phyloP scores from a whole-genome alignment of 768 basidiomycete genomes.

The Rhodotorula babjevae region DNA sequence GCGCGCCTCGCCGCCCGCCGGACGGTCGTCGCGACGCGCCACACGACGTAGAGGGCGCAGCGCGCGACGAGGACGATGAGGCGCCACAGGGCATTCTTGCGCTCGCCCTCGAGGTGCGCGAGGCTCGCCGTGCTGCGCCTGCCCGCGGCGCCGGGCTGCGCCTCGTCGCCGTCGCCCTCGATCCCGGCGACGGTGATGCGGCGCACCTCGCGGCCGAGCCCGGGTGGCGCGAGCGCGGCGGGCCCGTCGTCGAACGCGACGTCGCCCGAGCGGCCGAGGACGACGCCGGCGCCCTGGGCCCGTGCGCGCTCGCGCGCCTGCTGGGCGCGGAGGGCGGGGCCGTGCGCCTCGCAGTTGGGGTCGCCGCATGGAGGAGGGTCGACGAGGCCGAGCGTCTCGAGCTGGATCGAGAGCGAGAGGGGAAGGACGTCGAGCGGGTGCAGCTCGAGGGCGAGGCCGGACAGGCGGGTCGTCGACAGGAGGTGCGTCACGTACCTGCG shows the following conservation, averaged over 20 bases:
- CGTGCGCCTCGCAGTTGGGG: neutral
- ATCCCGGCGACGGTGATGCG: neutral
- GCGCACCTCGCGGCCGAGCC: conserved; percentile 13
- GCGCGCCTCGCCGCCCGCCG: too few species aligned
- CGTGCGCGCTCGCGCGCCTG: neutral
- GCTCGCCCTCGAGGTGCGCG: conserved; percentile 1
- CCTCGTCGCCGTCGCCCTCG: neutral
- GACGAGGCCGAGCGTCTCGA: conserved; percentile 9
- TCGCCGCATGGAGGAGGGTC: neutral
- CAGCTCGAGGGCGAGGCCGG: conserved; percentile 26
- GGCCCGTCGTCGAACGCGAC: conserved; percentile 15
- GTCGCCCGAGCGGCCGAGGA: conserved; percentile 9
- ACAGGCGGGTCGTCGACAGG: conserved; percentile 21
- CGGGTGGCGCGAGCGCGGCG: neutral
- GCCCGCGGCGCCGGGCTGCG: too few species aligned
- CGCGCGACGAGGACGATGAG: neutral
- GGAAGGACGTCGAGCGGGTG: conserved; percentile 27
- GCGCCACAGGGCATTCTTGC: neutral
- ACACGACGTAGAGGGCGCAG: conserved; percentile 1
- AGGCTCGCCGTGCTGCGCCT: neutral
- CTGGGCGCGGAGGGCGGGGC: neutral
- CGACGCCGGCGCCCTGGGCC: neutral
- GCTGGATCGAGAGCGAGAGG: neutral
- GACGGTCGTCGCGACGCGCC: neutral
- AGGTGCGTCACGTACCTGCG: conserved; percentile 29